Base-by-base conservation (phyloP, 805 yeast genomes). In the Suhomyces kilbournensis region DNA sequence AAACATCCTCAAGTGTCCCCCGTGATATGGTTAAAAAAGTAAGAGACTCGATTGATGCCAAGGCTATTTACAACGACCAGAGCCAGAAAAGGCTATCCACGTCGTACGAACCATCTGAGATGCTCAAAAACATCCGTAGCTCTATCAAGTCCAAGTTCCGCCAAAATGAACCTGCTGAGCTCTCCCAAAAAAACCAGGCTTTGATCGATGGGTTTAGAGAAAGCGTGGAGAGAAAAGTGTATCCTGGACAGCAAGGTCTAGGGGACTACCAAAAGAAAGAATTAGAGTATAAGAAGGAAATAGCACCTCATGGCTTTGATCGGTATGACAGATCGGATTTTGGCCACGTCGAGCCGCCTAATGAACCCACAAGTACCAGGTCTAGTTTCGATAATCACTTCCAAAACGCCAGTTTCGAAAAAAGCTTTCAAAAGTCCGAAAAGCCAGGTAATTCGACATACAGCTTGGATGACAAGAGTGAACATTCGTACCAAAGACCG, bases 171-270 rank as follows among this genome's bases (percentile, higher is more conserved):
- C 32, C 56, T n/a, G 50, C 56, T 20, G 65, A 63, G 20, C 47
- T 59, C 14, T 32, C 49, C 12, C 53, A 51, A 23, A 63, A 61
- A 48, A 58, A 62, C 45, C 65, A 63, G 48, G 51, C 51, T 4
- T 60, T 69, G 17, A 42, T 72, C n/a, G 61, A 61, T 26, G 74
- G 67, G 44, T 61, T 74, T 42, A 60, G 78, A 49, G 71, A 70
- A 26, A 65, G 72, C 46, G 66, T 75, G 35, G 76, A 74, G 44
- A 67, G 58, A 67, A 67, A 70, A 47, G 20, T 30, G 28, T 9
- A 44, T 47, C 38, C 17, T 23, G 39, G 42, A 43, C 34, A 22
- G 28, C 7, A 14, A 28, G 39, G 49, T 34, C 40, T 38, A 49
- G 23, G 3, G 8, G 25, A 40, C 15, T 40, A 19, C 15, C 20